Percentiles rank a stretch among this genome's conserved stretches.
Evolutionary conservation across 75 land plant genomes (phyloP).

Genomic region (Pinus tabuliformis): DNA sequence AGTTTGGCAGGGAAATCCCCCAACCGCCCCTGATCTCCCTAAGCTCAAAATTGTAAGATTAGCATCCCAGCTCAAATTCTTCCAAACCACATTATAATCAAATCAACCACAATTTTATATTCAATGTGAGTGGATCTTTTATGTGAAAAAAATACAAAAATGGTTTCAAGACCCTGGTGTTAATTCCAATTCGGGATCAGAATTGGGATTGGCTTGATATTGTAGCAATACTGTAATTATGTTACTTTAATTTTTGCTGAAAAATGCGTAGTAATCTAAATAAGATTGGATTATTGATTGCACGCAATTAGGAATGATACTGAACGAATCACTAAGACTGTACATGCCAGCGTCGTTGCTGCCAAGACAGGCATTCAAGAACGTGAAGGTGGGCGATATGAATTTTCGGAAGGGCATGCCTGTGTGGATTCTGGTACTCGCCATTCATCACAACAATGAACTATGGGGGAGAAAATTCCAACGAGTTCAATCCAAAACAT

Average conservation of each 20-base stretch:
- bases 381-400: constrained; percentile 56
- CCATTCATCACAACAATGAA: constrained; percentile 62
- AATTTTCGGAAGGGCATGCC: constrained; percentile 63
- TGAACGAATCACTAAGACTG: constrained; percentile 75
- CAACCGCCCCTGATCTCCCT: constrained; percentile 45
- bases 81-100: background rate
- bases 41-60: constrained; percentile 64
- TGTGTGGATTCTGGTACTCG: constrained; percentile 62
- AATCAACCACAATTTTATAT: background rate
- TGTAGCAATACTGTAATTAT: background rate
- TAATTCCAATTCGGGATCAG: constrained; percentile 2
- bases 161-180: background rate
- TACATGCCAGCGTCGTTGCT: constrained; percentile 67
- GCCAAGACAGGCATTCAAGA: constrained; percentile 52
- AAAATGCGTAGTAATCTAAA: background rate
- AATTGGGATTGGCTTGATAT: no score
- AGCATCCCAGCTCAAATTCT: background rate
- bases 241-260: background rate
- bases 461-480: constrained; percentile 76
- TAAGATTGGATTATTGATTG: constrained; percentile 16
- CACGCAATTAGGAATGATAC: constrained; percentile 72
- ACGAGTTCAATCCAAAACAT: constrained; percentile 76
- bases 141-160: background rate
- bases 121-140: background rate
- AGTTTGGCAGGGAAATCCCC: constrained; percentile 34